Evolutionary conservation across 116 monocot species (phyloP).

Genomic region (Dioscorea cayenensis): DNA sequence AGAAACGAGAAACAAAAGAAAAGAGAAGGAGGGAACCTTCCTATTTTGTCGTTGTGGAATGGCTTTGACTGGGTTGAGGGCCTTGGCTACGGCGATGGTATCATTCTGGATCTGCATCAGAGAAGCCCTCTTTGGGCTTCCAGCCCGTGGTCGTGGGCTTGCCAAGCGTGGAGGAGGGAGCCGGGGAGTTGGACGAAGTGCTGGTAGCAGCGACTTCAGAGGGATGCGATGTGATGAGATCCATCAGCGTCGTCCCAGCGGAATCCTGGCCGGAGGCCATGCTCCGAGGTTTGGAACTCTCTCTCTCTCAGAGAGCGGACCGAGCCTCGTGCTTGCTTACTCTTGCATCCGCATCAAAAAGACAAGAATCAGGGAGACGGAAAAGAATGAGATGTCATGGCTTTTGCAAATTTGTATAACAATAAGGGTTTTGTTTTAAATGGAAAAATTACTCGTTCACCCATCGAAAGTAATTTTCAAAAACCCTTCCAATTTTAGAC

Average conservation of each 20-base stretch:
- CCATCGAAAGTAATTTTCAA: no score
- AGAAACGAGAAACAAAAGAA: no score
- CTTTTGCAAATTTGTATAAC: no score
- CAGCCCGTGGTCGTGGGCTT: conserved; percentile 57
- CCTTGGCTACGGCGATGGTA: conserved; percentile 89
- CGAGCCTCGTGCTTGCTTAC: no score
- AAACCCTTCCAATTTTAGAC: no score
- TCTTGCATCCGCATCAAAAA: no score
- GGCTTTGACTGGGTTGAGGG: conserved; percentile 76
- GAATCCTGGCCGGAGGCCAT: conserved; percentile 36
- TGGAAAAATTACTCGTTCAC: no score
- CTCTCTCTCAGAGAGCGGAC: no score
- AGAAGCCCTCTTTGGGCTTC: conserved; percentile 59
- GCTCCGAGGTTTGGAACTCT: background rate
- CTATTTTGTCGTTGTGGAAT: conserved; percentile 66
- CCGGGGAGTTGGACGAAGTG: conserved; percentile 10
- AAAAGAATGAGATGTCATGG: no score
- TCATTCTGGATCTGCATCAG: conserved; percentile 94
- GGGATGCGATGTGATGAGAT: conserved; percentile 82
- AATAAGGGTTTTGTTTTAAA: no score
- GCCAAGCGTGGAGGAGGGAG: conserved; percentile 25
- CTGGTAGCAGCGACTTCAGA: conserved; percentile 10
- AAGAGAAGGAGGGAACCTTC: conserved; percentile 29
- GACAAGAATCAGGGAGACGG: no score
- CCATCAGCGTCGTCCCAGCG: conserved; percentile 68